Evolutionary conservation across 345 rosid species (phyloP).

Genomic region (Lepidium didymum): DNA sequence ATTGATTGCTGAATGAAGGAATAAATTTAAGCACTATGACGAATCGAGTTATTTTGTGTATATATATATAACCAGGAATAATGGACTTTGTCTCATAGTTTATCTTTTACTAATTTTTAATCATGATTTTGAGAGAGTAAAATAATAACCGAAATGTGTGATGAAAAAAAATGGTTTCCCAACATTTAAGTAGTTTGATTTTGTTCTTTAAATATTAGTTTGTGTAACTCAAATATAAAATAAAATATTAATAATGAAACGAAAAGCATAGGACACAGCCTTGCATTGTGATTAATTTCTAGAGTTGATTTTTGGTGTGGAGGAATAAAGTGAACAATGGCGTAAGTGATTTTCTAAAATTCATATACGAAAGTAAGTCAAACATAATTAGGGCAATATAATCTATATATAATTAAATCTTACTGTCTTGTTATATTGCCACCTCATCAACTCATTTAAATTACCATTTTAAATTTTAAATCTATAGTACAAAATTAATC

Average conservation of each 20-base stretch:
- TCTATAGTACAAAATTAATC: too few relatives aligned
- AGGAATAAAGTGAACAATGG: constrained; percentile 8
- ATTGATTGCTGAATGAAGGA: background rate
- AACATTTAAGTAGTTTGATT: too few relatives aligned
- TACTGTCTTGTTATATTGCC: too few relatives aligned
- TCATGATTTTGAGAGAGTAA: background rate
- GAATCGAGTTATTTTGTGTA: background rate
- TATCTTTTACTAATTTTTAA: background rate
- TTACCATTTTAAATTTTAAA: too few relatives aligned
- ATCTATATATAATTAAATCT: too few relatives aligned
- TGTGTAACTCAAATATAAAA: too few relatives aligned
- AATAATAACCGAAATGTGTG: too few relatives aligned
- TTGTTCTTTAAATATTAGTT: too few relatives aligned
- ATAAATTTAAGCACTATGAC: background rate
- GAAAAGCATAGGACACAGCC: background rate
- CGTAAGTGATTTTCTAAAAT: background rate
- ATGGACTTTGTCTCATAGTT: background rate
- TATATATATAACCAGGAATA: background rate
- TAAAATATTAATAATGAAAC: too few relatives aligned
- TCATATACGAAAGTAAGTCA: background rate
- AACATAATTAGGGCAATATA: background rate
- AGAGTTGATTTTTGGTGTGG: background rate
- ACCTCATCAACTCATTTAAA: too few relatives aligned
- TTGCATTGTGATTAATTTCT: background rate
- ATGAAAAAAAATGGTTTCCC: too few relatives aligned